Evolutionary conservation across 345 rosid genomes (phyloP).

Genomic region (Citrus trifoliata): DNA sequence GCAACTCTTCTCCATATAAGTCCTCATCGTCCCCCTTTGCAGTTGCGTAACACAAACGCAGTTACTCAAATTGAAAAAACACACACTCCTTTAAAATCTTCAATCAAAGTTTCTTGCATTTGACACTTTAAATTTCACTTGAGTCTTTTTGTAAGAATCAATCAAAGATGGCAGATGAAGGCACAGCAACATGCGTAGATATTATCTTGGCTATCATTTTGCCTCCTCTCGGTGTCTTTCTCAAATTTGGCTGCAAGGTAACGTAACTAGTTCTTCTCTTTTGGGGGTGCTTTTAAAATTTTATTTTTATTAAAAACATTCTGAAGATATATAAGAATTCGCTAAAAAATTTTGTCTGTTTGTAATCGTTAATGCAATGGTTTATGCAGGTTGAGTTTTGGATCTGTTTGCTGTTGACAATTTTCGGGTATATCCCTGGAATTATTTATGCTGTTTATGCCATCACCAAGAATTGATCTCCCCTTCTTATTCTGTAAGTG

Average conservation of each 20-base stretch:
- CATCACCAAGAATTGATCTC: slow-evolving; percentile 45
- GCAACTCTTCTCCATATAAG: background rate
- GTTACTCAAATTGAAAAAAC: no score
- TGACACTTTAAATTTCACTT: no score
- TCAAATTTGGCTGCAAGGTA: slow-evolving; percentile 76
- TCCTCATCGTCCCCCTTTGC: background rate
- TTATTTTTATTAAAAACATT: no score
- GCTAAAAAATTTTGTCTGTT: no score
- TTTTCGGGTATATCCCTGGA: slow-evolving; percentile 77
- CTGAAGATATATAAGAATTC: no score
- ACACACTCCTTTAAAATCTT: no score
- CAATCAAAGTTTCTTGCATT: no score
- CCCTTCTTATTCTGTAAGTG: background rate
- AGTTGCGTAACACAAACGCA: background rate
- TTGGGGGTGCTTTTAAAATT: background rate
- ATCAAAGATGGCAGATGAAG: slow-evolving; percentile 23
- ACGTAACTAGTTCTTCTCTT: background rate
- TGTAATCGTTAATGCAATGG: background rate
- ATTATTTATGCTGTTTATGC: slow-evolving; percentile 70
- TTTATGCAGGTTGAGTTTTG: slow-evolving; percentile 63
- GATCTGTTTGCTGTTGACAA: slow-evolving; percentile 76
- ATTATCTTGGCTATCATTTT: slow-evolving; percentile 71
- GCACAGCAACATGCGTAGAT: slow-evolving; percentile 60
- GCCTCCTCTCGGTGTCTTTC: slow-evolving; percentile 95
- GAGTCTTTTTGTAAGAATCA: no score